phyloP scores from a whole-genome alignment of 2,329 filamentous ascomycete species.

The Aspergillus costaricaensis region DNA sequence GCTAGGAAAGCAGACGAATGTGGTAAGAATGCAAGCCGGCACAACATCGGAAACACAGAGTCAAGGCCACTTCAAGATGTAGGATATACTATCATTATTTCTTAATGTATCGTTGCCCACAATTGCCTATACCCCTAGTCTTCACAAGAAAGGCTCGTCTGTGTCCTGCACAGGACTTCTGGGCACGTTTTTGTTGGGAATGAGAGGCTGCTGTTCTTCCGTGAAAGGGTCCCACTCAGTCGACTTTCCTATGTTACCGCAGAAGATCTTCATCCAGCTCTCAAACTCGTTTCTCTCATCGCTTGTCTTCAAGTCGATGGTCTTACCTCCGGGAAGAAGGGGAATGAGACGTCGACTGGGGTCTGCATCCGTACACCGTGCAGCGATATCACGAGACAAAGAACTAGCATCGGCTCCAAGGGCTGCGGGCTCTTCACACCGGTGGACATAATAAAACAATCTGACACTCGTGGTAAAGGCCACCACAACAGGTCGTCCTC shows the following conservation, averaged over 20 bases:
- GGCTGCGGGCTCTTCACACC: background rate
- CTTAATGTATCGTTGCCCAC: too few relatives aligned
- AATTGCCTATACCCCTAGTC: too few relatives aligned
- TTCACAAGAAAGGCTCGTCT: background rate
- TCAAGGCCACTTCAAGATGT: too few relatives aligned
- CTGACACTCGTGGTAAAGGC: constrained; percentile 17
- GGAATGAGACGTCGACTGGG: constrained; percentile 16
- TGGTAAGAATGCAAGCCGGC: too few relatives aligned
- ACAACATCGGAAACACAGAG: too few relatives aligned
- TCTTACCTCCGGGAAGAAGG: constrained; percentile 14
- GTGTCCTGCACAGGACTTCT: background rate
- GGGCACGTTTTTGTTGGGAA: background rate
- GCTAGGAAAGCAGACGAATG: too few relatives aligned
- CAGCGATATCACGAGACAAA: constrained; percentile 8
- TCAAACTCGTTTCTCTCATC: constrained; percentile 13
- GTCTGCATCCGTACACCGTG: constrained; percentile 13
- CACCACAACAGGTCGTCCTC: constrained; percentile 15
- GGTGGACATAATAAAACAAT: constrained; percentile 21
- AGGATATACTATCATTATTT: too few relatives aligned
- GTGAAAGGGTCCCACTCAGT: constrained; percentile 16
- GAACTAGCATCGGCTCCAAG: background rate
- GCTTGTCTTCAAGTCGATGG: constrained; percentile 14
- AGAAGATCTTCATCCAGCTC: constrained; percentile 14
- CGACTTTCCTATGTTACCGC: background rate
- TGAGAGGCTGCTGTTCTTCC: background rate